A percentile compares a stretch with the other conserved stretches of the same genome.
These are phyloP conservation scores for Diaporthe aspalathi DNA, from an alignment of 2,329 filamentous ascomycete species.

Conservation along the genomic window DNA sequence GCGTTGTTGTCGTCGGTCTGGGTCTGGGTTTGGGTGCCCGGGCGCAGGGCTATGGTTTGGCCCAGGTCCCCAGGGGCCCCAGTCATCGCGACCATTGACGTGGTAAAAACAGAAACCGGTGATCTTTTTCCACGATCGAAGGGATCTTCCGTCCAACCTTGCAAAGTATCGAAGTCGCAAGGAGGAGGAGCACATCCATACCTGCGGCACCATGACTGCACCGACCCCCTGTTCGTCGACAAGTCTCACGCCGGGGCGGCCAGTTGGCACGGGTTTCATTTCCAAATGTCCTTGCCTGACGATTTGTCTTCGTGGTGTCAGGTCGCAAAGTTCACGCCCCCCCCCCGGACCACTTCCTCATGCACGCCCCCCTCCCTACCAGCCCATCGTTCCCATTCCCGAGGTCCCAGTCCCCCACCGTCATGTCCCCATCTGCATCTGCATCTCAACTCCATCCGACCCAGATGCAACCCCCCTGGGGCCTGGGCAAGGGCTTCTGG, in stretches of 20 bases:
- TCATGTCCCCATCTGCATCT: slow-evolving; percentile 39
- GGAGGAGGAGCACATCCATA: slow-evolving; percentile 21
- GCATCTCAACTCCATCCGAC: slow-evolving; percentile 39
- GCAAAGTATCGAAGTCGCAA: slow-evolving; percentile 18
- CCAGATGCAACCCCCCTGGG: slow-evolving; percentile 39
- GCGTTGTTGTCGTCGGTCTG: slow-evolving; percentile 22
- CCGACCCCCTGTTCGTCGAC: slow-evolving; percentile 29
- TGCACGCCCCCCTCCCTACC: slow-evolving; percentile 29
- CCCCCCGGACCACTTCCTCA: slow-evolving; percentile 12
- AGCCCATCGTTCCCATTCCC: slow-evolving; percentile 33
- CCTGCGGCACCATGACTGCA: slow-evolving; percentile 34
- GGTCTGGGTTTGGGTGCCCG: slow-evolving; percentile 23
- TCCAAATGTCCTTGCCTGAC: slow-evolving; percentile 22
- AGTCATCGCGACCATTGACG: slow-evolving; percentile 33
- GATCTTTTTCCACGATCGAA: slow-evolving; percentile 37
- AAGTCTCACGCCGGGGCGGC: slow-evolving; percentile 25
- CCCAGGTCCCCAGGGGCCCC: slow-evolving; percentile 14
- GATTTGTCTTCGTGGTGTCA: slow-evolving; percentile 16
- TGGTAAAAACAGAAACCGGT: slow-evolving; percentile 40
- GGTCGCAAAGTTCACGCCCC: slow-evolving; percentile 12
- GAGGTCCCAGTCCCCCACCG: slow-evolving; percentile 35
- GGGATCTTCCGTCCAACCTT: slow-evolving; percentile 31
- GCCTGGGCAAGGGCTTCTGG: slow-evolving; percentile 39
- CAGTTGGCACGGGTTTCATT: slow-evolving; percentile 25
- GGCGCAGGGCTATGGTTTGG: slow-evolving; percentile 26